Base-by-base conservation (phyloP, 202 grass and related monocot species). In the Digitaria exilis region DNA sequence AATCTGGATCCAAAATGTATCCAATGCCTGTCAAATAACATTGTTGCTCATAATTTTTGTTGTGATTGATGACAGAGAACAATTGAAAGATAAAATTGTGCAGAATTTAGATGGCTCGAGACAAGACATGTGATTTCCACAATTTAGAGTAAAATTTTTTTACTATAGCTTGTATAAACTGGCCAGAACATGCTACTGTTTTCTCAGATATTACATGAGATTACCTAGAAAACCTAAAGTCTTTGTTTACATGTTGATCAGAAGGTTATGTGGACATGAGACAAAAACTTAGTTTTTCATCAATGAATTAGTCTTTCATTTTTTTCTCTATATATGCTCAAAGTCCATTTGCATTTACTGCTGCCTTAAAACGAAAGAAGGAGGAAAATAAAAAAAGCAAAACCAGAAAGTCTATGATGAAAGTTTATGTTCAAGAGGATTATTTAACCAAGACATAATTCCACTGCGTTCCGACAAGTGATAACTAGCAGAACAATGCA, bases 1-100 rank as follows among this genome's bases (percentile, higher is more conserved):
- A 98, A 24, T 93, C 91, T 83, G 96, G 92, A 84, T 98, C 92
- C 78, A 98, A 73, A 83, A 80, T 79, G 60, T 98, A 98, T 59
- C 96, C 96, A 87, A 95, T 92, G 39, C 96, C 96, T 95, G 84
- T 45, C 22, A 90, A 75, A 89, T 8, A 76, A 62, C 6, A 88
- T 28, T 70, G 35, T 80, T 16, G 62, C 15, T 9, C 68, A 32
- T 77, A 74, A 66, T 69, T 64, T 67, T 0, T 9, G 22, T 28
- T 48, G 37, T 49, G 28, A 30, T 42, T 58, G 34, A 77, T 60
- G 42, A 65, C 58, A 48, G 8, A 55, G 31, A 80, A 74, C 63
- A 80, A 32, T 48, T 74, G n/a, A 15, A 56, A 58, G 8, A 51
- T 1, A 46, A 51, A 80, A 70, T 30, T 76, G 26, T 77, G 25